Base-by-base conservation (phyloP, 2,329 filamentous ascomycete species). In the Stachybotrys echinatus region DNA sequence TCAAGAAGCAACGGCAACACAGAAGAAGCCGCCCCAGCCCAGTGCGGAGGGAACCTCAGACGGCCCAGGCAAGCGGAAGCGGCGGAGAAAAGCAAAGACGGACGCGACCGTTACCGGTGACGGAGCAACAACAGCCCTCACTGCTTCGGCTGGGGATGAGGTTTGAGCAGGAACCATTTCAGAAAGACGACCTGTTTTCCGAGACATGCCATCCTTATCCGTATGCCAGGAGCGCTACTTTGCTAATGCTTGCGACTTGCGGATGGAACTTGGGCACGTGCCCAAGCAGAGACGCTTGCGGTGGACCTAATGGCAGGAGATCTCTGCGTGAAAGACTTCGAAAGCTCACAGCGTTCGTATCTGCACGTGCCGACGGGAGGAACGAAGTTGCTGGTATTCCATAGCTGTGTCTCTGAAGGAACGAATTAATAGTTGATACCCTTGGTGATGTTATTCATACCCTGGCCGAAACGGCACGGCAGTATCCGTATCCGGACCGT, bases 41-140 rank as follows among this genome's bases (percentile, higher is more conserved):
- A 51, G 56, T 21, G 53, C 54, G 10, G 58, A 62, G 6, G 49
- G 37, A 20, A 49, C 52, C 37, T 55, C 55, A 48, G 61, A 63
- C 39, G 61, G 50, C 19, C 52, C 56, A 42, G 58, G 57, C 48
- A 67, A 65, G 56, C 56, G 65, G 45, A 64, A 65, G 56, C 59
- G 64, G 48, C 59, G 60, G 52, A 62, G 56, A 55, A 69, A 58
- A 57, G 55, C 50, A 47, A 66, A 68, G 57, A 18, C 57, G 12
- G 40, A 48, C 19, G 49, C 48, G 48, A 58, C 54, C 39, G 50
- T 54, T 14, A 49, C 49, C 5, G 51, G 43, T 2, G 44, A 57
- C 23, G 57, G 48, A 12, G 27, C 46, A 8, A 7, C 38, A 40
- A 10, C 6, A 18, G 18, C 18, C 10, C 12, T n/a, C 31, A 22